These are phyloP conservation scores for Boletus edulis DNA, from an alignment of 768 basidiomycete genomes.

Conservation along the genomic window DNA sequence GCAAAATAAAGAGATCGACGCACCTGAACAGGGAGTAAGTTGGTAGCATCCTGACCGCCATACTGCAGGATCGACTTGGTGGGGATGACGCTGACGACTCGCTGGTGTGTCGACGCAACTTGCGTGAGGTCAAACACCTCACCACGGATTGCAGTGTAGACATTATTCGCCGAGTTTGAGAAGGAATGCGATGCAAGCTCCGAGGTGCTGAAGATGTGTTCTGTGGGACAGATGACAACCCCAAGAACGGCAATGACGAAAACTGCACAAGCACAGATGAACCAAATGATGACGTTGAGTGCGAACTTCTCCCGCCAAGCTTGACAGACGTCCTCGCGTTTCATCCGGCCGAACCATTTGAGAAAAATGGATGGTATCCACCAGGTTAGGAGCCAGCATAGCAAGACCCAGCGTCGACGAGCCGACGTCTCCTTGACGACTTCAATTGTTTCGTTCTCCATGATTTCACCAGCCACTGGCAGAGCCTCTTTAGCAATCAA, in stretches of 20 bases:
- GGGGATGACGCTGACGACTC: constrained; percentile 70
- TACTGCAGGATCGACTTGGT: constrained; percentile 76
- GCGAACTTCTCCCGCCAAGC: constrained; percentile 98
- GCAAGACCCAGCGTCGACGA: constrained; percentile 80
- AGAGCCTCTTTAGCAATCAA: constrained; percentile 78
- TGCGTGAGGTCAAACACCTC: constrained; percentile 89
- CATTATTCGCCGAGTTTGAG: constrained; percentile 63
- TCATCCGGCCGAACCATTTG: constrained; percentile 82
- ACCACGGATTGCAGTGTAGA: constrained; percentile 84
- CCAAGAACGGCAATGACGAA: constrained; percentile 93
- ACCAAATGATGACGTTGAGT: constrained; percentile 95
- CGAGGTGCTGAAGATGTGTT: constrained; percentile 80
- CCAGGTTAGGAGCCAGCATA: constrained; percentile 89
- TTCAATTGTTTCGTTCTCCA: constrained; percentile 87
- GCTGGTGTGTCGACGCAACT: constrained; percentile 62
- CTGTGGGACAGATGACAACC: constrained; percentile 87
- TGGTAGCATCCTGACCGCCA: constrained; percentile 71
- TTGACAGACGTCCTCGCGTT: constrained; percentile 88
- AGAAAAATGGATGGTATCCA: constrained; percentile 81
- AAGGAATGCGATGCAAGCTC: constrained; percentile 78
- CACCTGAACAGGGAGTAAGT: too few relatives aligned
- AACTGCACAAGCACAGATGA: constrained; percentile 81
- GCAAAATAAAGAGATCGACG: neutral
- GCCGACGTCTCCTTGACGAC: constrained; percentile 80
- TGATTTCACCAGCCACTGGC: constrained; percentile 79